phyloP scores from a whole-genome alignment of 2,329 filamentous ascomycete species.

The Pseudonectria buxi region DNA sequence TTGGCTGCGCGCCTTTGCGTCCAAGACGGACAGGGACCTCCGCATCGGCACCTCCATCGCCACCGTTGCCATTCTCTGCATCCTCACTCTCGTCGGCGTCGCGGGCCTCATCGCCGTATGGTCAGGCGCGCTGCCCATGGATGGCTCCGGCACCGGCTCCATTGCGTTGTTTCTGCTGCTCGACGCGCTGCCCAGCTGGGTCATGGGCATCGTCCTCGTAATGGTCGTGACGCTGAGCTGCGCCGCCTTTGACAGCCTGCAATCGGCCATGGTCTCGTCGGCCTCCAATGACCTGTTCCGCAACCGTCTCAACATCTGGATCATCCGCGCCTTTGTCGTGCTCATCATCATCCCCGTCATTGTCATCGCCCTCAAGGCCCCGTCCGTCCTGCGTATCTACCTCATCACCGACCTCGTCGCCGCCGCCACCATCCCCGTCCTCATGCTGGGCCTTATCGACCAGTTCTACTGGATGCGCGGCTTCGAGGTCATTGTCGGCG shows the following conservation, averaged over 20 bases:
- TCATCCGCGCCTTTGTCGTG: constrained; percentile 62
- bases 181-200: constrained; percentile 66
- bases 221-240: constrained; percentile 74
- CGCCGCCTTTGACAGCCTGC: constrained; percentile 72
- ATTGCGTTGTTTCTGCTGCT: constrained; percentile 72
- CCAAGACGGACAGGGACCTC: constrained; percentile 70
- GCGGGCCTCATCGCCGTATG: constrained; percentile 71
- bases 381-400: constrained; percentile 73
- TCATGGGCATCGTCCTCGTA: constrained; percentile 73
- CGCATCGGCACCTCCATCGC: constrained; percentile 68
- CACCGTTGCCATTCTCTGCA: constrained; percentile 55
- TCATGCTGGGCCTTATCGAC: constrained; percentile 65
- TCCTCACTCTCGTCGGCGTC: constrained; percentile 65
- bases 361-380: constrained; percentile 65
- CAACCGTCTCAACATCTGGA: constrained; percentile 71
- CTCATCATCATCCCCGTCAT: constrained; percentile 68
- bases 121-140: constrained; percentile 65
- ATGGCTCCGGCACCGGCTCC: constrained; percentile 51
- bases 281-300: constrained; percentile 80
- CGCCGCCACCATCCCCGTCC: constrained; percentile 66
- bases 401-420: constrained; percentile 76
- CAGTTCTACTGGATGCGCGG: constrained; percentile 71
- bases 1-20: constrained; percentile 79
- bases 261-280: constrained; percentile 79
- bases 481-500: constrained; percentile 72